Base-by-base conservation (phyloP, 805 yeast genomes). In the Candida peoriensis region DNA sequence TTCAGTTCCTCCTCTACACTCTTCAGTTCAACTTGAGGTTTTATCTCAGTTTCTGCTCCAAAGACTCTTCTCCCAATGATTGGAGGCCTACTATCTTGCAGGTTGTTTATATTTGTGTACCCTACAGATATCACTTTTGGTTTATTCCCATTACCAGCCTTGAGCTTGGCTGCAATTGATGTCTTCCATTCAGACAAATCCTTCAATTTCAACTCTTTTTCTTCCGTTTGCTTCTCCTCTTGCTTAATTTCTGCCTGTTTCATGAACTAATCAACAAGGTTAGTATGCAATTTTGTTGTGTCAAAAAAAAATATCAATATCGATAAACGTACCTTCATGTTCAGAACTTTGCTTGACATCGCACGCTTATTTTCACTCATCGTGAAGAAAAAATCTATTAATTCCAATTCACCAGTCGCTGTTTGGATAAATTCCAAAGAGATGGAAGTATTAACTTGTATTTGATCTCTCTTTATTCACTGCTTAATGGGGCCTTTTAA, bases 301-400 rank as follows among this genome's bases (percentile, higher is more conserved):
- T 15, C 28, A 25, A 15, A 15, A 19, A 4, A 8, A 3, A 4
- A 25, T 28, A 28, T 19, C 16, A 8, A 5, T 4, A 14, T 9
- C 7, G 3, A 3, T n/a, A 2, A 3, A 27, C 47, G 6, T 21
- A 45, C 49, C 20, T 47, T 86, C 96, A 86, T 86, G 72, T 80
- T 81, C 77, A 81, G 65, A 48, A 86, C 84, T 49, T 87, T 71
- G 48, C 75, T 74, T 19, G 93, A 81, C 38, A 77, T 60, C 30
- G 57, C 55, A 7, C 43, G 42, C 18, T 39, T 41, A 18, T 33
- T 39, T n/a, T 28, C 33, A 18, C 36, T 30, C 43, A 39, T 39
- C 24, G n/a, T 16, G 8, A 3, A 3, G 13, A n/a, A 21, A 30
- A 21, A 32, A 26, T 18, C 24, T n/a, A n/a, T n/a, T n/a, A n/a